phyloP scores from a whole-genome alignment of 331 rosid genomes.

The Saraca asoca region DNA sequence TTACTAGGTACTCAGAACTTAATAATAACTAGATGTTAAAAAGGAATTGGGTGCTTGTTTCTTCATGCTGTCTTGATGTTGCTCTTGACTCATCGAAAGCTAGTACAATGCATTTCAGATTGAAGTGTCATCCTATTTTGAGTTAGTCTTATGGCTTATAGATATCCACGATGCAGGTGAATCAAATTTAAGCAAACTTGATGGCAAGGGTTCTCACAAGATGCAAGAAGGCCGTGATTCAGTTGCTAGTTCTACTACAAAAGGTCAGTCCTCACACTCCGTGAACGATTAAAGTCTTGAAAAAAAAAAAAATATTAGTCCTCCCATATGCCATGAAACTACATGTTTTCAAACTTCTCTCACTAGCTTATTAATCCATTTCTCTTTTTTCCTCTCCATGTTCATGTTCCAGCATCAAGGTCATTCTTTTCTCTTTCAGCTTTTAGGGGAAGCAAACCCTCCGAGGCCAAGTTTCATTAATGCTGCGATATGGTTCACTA shows the following conservation, averaged over 20 bases:
- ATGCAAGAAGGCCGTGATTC: conserved; percentile 59
- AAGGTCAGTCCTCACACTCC: conserved; percentile 59
- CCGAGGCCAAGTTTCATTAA: conserved; percentile 53
- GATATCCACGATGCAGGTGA: conserved; percentile 45
- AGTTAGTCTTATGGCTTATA: conserved; percentile 29
- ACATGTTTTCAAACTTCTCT: conserved; percentile 11
- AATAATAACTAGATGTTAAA: not conserved
- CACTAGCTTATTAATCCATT: conserved; percentile 25
- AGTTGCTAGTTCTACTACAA: conserved; percentile 54
- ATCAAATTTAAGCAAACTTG: conserved; percentile 53
- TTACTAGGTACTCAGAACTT: not conserved
- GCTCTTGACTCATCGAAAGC: conserved; percentile 9
- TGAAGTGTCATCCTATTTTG: conserved; percentile 13
- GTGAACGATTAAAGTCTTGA: conserved; percentile 27
- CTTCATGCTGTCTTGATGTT: conserved; percentile 15
- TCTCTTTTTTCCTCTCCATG: conserved; percentile 32
- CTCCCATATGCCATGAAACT: conserved; percentile 10
- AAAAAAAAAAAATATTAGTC: conserved; percentile 21
- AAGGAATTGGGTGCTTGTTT: conserved; percentile 22
- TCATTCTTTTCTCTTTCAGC: conserved; percentile 99
- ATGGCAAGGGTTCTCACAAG: conserved; percentile 59
- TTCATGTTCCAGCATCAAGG: conserved; percentile 72
- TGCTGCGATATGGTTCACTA: conserved; percentile 28
- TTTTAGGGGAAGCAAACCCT: conserved; percentile 80
- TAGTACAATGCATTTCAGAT: conserved; percentile 8